Evolutionary conservation across 2,329 filamentous ascomycete species (phyloP).

Genomic region (Botrytis paeoniae): DNA sequence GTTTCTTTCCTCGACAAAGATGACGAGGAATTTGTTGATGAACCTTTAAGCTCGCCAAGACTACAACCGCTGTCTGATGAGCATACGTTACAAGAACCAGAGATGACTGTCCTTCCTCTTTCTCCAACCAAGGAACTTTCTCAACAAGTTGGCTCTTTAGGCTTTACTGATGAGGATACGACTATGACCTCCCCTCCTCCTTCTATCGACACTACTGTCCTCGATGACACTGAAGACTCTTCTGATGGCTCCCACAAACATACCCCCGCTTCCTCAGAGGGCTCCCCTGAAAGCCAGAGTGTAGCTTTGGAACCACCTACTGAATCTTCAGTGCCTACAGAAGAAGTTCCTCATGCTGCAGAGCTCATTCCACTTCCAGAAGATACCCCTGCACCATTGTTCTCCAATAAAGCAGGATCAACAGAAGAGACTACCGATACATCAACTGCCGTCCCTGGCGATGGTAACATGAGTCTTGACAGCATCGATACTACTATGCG

Average conservation of each 20-base stretch:
- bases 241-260: slow-evolving; percentile 25
- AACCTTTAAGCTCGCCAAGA: slow-evolving; percentile 67
- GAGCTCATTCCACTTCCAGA: slow-evolving; percentile 48
- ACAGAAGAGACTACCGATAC: slow-evolving; percentile 17
- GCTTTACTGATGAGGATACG: slow-evolving; percentile 32
- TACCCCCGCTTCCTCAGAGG: slow-evolving; percentile 30
- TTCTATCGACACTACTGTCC: slow-evolving; percentile 23
- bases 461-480: slow-evolving; percentile 24
- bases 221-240: slow-evolving; percentile 23
- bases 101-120: slow-evolving; percentile 55
- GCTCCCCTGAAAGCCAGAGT: slow-evolving; percentile 26
- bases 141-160: slow-evolving; percentile 33
- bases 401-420: slow-evolving; percentile 44
- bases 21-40: slow-evolving; percentile 74
- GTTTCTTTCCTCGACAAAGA: slow-evolving; percentile 54
- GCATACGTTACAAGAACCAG: slow-evolving; percentile 51
- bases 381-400: slow-evolving; percentile 67
- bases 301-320: slow-evolving; percentile 23
- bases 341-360: slow-evolving; percentile 18
- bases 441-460: slow-evolving; percentile 28
- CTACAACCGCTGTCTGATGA: slow-evolving; percentile 59
- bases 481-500: slow-evolving; percentile 38
- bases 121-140: slow-evolving; percentile 49
- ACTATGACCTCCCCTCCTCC: slow-evolving; percentile 31
- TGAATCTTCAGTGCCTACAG: slow-evolving; percentile 17